phyloP scores from a whole-genome alignment of 2,329 filamentous ascomycete genomes.

The Trichoderma guizhouense region DNA sequence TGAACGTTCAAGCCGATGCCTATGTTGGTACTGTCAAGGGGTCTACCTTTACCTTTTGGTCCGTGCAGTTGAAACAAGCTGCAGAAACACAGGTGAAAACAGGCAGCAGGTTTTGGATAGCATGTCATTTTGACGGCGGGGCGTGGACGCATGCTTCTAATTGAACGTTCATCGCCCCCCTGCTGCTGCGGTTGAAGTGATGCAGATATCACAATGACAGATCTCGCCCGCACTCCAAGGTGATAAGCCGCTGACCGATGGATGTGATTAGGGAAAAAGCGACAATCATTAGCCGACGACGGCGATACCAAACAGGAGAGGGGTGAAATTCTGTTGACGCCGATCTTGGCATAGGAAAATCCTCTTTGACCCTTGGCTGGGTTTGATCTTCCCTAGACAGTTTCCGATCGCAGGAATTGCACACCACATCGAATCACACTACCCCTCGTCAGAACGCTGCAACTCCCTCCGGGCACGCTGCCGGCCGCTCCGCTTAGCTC shows the following conservation, averaged over 20 bases:
- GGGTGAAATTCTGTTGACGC: neutral
- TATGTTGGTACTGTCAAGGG: neutral
- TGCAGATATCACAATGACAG: neutral
- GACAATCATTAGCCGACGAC: neutral
- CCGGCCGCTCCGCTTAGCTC: neutral
- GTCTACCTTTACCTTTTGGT: neutral
- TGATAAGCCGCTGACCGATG: slow-evolving; percentile 4
- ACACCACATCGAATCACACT: slow-evolving; percentile 3
- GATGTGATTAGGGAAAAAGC: neutral
- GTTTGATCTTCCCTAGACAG: slow-evolving; percentile 11
- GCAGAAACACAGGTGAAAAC: neutral
- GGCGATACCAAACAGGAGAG: slow-evolving; percentile 4
- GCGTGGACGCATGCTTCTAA: neutral
- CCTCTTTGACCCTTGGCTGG: neutral
- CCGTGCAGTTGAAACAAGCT: neutral
- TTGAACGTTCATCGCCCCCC: neutral
- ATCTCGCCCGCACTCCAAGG: neutral
- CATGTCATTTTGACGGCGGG: neutral
- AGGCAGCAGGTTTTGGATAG: neutral
- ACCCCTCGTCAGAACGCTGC: neutral
- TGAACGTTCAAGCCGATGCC: neutral
- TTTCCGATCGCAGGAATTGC: slow-evolving; percentile 10
- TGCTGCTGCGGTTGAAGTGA: neutral
- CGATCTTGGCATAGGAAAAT: neutral
- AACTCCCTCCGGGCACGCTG: neutral